phyloP scores from a whole-genome alignment of 345 rosid genomes.

The Gynandropsis gynandra region DNA sequence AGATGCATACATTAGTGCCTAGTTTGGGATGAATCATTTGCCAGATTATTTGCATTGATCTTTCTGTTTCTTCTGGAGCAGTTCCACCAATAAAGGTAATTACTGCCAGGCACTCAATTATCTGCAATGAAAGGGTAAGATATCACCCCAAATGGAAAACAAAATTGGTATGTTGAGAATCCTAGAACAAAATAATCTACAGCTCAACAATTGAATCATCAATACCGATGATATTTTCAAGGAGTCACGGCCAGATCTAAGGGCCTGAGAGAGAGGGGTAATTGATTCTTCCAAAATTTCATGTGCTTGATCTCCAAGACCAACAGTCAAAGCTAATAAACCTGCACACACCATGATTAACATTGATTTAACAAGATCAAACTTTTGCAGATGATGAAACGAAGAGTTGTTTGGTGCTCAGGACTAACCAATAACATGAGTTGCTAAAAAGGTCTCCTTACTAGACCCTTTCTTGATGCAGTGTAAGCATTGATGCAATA shows the following conservation, averaged over 20 bases:
- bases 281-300: conserved; percentile 64
- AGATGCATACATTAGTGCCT: conserved; percentile 64
- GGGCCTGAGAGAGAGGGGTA: conserved; percentile 55
- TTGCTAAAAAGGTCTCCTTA: conserved; percentile 65
- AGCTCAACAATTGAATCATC: conserved; percentile 1
- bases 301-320: conserved; percentile 49
- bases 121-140: conserved; percentile 29
- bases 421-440: conserved; percentile 48
- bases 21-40: conserved; percentile 78
- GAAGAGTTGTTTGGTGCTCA: not conserved
- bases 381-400: not conserved
- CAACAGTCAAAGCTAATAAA: conserved; percentile 75
- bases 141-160: not conserved
- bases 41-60: conserved; percentile 84
- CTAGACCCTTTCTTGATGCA: conserved; percentile 66
- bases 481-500: conserved; percentile 63
- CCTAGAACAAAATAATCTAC: not conserved
- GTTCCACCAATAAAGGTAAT: conserved; percentile 71
- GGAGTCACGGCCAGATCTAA: conserved; percentile 55
- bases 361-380: not conserved
- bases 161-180: not conserved
- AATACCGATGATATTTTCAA: conserved; percentile 48
- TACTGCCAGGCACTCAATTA: conserved; percentile 77
- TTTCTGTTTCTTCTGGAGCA: conserved; percentile 66
- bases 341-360: conserved; percentile 36